Evolutionary conservation across 768 basidiomycete species (phyloP).

Genomic region (Leccinum incarnatum): DNA sequence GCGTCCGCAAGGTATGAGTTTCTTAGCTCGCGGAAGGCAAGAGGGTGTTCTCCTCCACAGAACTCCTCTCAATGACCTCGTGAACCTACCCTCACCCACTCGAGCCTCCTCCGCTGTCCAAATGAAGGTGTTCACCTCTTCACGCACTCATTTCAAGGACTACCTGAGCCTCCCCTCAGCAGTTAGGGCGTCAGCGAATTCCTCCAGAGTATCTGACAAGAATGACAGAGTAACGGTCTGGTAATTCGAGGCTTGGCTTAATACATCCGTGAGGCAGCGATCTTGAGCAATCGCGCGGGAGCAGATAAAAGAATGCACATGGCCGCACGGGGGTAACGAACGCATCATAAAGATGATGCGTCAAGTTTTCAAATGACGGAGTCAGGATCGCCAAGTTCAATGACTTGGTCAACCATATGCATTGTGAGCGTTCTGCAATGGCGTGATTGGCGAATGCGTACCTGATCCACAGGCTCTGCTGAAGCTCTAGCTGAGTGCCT

Average conservation of each 20-base stretch:
- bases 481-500: slow-evolving; percentile 53
- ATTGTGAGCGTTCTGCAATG: slow-evolving; percentile 3
- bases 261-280: slow-evolving; percentile 41
- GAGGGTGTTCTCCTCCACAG: too few species aligned
- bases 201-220: slow-evolving; percentile 45
- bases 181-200: slow-evolving; percentile 42
- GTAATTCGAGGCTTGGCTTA: slow-evolving; percentile 34
- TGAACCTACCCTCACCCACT: too few species aligned
- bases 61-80: too few species aligned
- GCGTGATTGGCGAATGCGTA: slow-evolving; percentile 15
- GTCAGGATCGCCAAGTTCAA: slow-evolving; percentile 41
- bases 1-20: slow-evolving; percentile 56
- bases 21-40: background rate
- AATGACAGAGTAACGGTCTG: slow-evolving; percentile 52
- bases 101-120: too few species aligned
- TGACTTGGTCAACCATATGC: slow-evolving; percentile 25
- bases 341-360: slow-evolving; percentile 43
- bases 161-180: too few species aligned
- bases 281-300: slow-evolving; percentile 33
- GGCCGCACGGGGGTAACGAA: slow-evolving; percentile 41
- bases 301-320: slow-evolving; percentile 50
- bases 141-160: too few species aligned
- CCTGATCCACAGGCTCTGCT: slow-evolving; percentile 48
- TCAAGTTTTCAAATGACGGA: slow-evolving; percentile 45
- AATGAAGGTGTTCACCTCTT: too few species aligned